These are phyloP conservation scores for Cantharellus cinnabarinus DNA, from an alignment of 768 basidiomycete genomes.

Conservation along the genomic window DNA sequence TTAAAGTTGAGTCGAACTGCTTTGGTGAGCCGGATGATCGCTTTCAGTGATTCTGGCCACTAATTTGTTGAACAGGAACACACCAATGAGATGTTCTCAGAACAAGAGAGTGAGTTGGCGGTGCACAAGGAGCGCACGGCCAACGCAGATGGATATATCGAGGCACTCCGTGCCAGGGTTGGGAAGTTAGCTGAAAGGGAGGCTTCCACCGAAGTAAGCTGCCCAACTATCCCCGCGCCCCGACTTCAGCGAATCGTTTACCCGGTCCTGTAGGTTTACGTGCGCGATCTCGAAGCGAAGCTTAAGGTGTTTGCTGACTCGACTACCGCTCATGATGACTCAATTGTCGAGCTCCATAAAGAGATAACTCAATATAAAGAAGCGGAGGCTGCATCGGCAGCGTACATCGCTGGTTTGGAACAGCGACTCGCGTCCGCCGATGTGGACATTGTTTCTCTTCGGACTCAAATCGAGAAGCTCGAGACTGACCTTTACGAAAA, in stretches of 20 bases:
- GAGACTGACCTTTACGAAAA: conserved; percentile 63
- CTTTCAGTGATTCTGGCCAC: background rate
- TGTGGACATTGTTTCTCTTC: conserved; percentile 49
- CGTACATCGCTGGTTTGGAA: conserved; percentile 79
- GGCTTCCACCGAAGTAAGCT: conserved; percentile 67
- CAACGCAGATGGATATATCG: conserved; percentile 68
- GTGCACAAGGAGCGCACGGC: conserved; percentile 47
- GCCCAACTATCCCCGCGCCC: conserved; percentile 1
- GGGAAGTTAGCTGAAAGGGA: conserved; percentile 76
- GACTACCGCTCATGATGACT: conserved; percentile 52
- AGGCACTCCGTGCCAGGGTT: conserved; percentile 63
- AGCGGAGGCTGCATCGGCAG: conserved; percentile 42
- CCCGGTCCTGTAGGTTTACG: conserved; percentile 43
- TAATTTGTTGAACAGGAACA: conserved; percentile 24
- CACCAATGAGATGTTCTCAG: conserved; percentile 82
- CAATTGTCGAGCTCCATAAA: conserved; percentile 62
- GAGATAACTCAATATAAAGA: conserved; percentile 68
- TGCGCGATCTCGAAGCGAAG: conserved; percentile 83
- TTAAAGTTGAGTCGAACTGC: conserved; percentile 73
- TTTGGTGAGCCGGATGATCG: conserved; percentile 19
- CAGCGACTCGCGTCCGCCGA: conserved; percentile 56
- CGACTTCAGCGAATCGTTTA: conserved; percentile 8
- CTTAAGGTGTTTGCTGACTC: conserved; percentile 72
- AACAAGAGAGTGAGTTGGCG: conserved; percentile 67
- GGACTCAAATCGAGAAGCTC: conserved; percentile 49